These are phyloP conservation scores for Fomitopsis betulina DNA, from an alignment of 1,284 basidiomycete genomes.

Conservation along the genomic window DNA sequence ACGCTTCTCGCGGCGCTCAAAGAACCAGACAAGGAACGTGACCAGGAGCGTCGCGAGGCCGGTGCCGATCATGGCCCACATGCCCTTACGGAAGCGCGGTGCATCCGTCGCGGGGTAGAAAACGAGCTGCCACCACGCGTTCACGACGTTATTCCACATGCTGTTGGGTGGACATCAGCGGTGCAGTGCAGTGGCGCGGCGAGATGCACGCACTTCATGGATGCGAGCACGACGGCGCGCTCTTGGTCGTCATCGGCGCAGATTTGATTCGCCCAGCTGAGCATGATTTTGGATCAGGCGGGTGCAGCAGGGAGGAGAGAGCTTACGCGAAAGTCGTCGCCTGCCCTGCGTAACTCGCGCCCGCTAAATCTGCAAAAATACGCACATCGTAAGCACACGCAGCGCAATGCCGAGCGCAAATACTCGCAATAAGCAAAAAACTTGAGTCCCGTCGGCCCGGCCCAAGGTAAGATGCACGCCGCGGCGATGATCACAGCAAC, in stretches of 20 bases:
- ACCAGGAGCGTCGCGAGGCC: slow-evolving; percentile 49
- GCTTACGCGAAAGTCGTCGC: slow-evolving; percentile 65
- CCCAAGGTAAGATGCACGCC: slow-evolving; percentile 56
- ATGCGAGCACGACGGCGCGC: slow-evolving; percentile 60
- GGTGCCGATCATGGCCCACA: slow-evolving; percentile 63
- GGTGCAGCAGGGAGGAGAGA: neutral
- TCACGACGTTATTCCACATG: slow-evolving; percentile 70
- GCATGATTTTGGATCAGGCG: neutral
- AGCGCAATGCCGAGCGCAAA: neutral
- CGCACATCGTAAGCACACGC: neutral
- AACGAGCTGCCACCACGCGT: slow-evolving; percentile 68
- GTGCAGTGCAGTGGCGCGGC: neutral
- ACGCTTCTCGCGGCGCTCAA: slow-evolving; percentile 43
- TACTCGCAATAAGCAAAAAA: slow-evolving; percentile 64
- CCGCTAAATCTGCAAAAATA: slow-evolving; percentile 43
- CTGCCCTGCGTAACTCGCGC: slow-evolving; percentile 63
- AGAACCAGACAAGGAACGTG: slow-evolving; percentile 53
- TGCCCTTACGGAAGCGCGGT: slow-evolving; percentile 56
- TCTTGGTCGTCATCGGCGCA: slow-evolving; percentile 65
- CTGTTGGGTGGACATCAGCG: slow-evolving; percentile 26
- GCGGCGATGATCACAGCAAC: slow-evolving; percentile 46
- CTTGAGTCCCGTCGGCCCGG: slow-evolving; percentile 50
- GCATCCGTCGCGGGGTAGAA: slow-evolving; percentile 67
- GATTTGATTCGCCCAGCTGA: slow-evolving; percentile 67
- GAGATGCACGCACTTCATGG: slow-evolving; percentile 51